Percentiles rank a stretch among this genome's conserved stretches.
Evolutionary conservation across 176 grass and related monocot genomes (phyloP).

Genomic region (Echinochloa phyllopogon): DNA sequence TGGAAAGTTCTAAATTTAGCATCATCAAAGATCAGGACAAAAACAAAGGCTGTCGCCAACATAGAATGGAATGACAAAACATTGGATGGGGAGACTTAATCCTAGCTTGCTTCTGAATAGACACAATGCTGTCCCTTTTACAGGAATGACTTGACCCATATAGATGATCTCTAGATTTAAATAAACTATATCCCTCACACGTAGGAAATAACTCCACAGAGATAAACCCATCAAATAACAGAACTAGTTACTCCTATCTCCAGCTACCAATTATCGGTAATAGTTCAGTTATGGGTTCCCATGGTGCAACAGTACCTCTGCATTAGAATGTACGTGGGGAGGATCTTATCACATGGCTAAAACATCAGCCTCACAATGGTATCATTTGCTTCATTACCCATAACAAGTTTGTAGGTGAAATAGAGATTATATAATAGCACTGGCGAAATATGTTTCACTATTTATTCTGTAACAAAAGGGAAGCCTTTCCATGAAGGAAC

Average conservation of each 20-base stretch:
- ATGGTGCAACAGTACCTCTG: background rate
- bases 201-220: background rate
- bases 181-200: background rate
- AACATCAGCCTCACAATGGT: background rate
- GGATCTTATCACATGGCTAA: background rate
- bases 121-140: background rate
- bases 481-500: background rate
- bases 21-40: slow-evolving; percentile 17
- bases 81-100: background rate
- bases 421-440: background rate
- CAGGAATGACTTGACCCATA: background rate
- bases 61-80: background rate
- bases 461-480: slow-evolving; percentile 11
- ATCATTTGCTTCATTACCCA: background rate
- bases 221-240: background rate
- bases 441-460: background rate
- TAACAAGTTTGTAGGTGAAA: background rate
- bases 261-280: background rate
- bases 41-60: background rate
- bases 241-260: background rate
- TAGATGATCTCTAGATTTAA: slow-evolving; percentile 2
- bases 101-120: background rate
- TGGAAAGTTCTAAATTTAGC: background rate
- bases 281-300: background rate
- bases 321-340: background rate